Conservation (phyloP, 2,329 filamentous ascomycete species). For the Aspergillus uvarum region DNA sequence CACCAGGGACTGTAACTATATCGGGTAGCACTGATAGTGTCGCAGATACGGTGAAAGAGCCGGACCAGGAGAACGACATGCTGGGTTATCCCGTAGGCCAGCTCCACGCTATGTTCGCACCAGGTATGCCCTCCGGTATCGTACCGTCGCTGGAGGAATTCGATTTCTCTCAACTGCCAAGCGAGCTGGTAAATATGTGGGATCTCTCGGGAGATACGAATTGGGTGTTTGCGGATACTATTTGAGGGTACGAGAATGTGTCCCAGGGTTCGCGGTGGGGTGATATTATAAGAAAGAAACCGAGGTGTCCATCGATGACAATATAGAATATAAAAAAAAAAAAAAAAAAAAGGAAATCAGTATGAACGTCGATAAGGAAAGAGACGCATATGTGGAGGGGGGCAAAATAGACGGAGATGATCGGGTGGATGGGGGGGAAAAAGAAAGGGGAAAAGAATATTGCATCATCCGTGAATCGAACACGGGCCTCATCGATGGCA, state of each 20-base stretch:
- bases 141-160: not conserved
- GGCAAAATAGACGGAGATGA: not conserved
- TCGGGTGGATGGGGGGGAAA: not conserved
- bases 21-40: not conserved
- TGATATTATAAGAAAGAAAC: too few relatives aligned
- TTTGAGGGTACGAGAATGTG: too few relatives aligned
- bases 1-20: not conserved
- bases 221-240: too few relatives aligned
- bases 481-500: constrained; percentile 49
- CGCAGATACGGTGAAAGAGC: not conserved
- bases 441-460: not conserved
- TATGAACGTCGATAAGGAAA: too few relatives aligned
- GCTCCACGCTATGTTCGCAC: too few relatives aligned
- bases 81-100: not conserved
- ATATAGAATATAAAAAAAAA: too few relatives aligned
- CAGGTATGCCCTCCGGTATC: not conserved
- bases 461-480: constrained; percentile 51
- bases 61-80: not conserved
- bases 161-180: not conserved
- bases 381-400: too few relatives aligned
- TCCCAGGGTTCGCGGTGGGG: too few relatives aligned
- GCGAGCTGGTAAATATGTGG: not conserved
- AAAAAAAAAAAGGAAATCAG: too few relatives aligned
- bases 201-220: too few relatives aligned
- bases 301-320: too few relatives aligned